Evolutionary conservation across 2,329 filamentous ascomycete species (phyloP).

Genomic region (Fonsecaea pugnacius): DNA sequence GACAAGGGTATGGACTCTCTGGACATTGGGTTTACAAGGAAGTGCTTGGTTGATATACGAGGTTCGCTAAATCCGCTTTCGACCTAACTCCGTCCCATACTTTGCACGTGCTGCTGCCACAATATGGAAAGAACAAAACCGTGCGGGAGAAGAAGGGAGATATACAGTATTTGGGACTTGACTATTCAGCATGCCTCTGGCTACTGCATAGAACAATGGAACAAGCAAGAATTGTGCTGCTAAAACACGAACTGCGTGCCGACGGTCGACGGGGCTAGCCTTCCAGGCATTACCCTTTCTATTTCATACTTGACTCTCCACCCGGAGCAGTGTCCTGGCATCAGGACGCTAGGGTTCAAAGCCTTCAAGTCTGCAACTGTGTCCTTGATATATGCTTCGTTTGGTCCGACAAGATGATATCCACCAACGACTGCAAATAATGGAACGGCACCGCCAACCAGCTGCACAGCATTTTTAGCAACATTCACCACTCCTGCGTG

Average conservation of each 20-base stretch:
- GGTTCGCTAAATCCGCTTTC: not conserved
- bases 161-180: too few relatives aligned
- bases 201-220: too few relatives aligned
- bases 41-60: not conserved
- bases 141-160: too few relatives aligned
- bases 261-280: slow-evolving; percentile 57
- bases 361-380: slow-evolving; percentile 56
- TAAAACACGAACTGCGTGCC: slow-evolving; percentile 51
- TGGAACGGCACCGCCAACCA: slow-evolving; percentile 45
- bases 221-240: not conserved
- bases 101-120: too few relatives aligned
- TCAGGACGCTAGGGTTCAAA: slow-evolving; percentile 54
- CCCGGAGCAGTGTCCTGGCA: slow-evolving; percentile 62
- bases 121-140: too few relatives aligned
- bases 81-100: slow-evolving; percentile 3
- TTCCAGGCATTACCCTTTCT: slow-evolving; percentile 57
- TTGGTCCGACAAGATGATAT: slow-evolving; percentile 58
- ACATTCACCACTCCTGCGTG: slow-evolving; percentile 62
- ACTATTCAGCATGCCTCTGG: too few relatives aligned
- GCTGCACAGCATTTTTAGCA: slow-evolving; percentile 51
- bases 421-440: slow-evolving; percentile 59
- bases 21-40: not conserved
- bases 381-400: slow-evolving; percentile 49
- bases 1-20: not conserved
- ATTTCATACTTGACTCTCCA: slow-evolving; percentile 61